Evolutionary conservation across 768 basidiomycete genomes (phyloP), one percentile per base, ranked within the genome.

Genomic region (Auriscalpium microsporum): DNA sequence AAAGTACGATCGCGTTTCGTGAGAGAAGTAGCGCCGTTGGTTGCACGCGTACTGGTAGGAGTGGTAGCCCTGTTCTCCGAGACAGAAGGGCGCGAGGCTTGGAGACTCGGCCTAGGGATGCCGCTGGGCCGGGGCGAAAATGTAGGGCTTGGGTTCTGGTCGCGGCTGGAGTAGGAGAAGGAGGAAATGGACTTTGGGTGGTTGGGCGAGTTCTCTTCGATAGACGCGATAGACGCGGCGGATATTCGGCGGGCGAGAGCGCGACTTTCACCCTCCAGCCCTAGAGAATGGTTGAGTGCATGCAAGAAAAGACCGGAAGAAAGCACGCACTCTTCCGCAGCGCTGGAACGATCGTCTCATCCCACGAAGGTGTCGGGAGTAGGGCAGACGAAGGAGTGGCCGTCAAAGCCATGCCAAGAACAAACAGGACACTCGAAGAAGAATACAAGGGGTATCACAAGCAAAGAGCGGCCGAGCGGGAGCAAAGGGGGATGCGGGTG

Each of bases 261-360:
- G 38, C 83, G 78, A 63, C 88, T 90, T 73, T 93, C 90, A 58
- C 73, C 78, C 71, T 92, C 83, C 17, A 93, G 79, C 54, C 90
- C 90, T 93, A 63, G 48, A 54, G 14, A 53, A 59, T 58, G 48
- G 35, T 37, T 46, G 36, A 46, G 36, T 51, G 48, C 53, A 53
- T 56, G 55, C 34, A 33, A 52, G 35, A 54, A 53, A 55, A 53
- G n/a, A 23, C 42, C 11, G 11, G 17, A n/a, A 51, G 16, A 48
- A 50, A 48, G 55, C 47, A 74, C 79, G 64, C 73, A 74, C 79
- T 65, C 73, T 90, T 87, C 62, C 89, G 79, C 38, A 91, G 75
- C 42, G 86, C 77, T 53, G 89, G 90, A 34, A 91, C 90, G 54
- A 91, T 88, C 37, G 80, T 80, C 65, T 89, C 87, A 68, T 90